phyloP scores from a whole-genome alignment of 208 protist species.

The Acanthamoeba royreba region DNA sequence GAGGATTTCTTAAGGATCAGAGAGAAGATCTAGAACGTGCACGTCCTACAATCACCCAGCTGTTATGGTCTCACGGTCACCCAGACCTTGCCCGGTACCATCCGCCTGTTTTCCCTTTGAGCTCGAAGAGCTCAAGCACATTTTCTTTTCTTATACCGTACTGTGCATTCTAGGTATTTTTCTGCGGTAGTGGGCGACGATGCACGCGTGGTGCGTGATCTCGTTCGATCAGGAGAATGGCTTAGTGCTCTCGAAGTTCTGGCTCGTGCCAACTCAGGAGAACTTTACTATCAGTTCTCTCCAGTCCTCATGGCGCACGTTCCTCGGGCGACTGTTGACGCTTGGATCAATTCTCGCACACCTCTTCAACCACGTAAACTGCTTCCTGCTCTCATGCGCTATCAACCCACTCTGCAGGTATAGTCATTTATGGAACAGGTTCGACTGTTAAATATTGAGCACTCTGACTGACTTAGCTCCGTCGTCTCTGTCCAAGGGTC shows the following conservation, averaged over 20 bases:
- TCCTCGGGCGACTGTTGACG: constrained; percentile 81
- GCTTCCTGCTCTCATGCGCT: constrained; percentile 90
- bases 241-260: constrained; percentile 52
- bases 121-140: too few species aligned
- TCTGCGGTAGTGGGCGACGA: neutral
- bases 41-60: too few species aligned
- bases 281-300: constrained; percentile 89
- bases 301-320: constrained; percentile 86
- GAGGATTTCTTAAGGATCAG: too few species aligned
- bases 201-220: constrained; percentile 67
- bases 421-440: neutral
- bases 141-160: neutral
- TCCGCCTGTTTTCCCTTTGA: too few species aligned
- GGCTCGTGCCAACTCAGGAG: constrained; percentile 48
- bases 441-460: neutral
- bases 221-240: constrained; percentile 39
- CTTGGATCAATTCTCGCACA: neutral
- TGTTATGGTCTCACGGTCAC: too few species aligned
- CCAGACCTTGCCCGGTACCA: too few species aligned
- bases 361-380: constrained; percentile 82
- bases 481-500: neutral
- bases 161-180: neutral
- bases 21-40: too few species aligned
- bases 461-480: neutral
- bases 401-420: constrained; percentile 64